Conservation (phyloP, 768 basidiomycete species). For the Mycena floridula region DNA sequence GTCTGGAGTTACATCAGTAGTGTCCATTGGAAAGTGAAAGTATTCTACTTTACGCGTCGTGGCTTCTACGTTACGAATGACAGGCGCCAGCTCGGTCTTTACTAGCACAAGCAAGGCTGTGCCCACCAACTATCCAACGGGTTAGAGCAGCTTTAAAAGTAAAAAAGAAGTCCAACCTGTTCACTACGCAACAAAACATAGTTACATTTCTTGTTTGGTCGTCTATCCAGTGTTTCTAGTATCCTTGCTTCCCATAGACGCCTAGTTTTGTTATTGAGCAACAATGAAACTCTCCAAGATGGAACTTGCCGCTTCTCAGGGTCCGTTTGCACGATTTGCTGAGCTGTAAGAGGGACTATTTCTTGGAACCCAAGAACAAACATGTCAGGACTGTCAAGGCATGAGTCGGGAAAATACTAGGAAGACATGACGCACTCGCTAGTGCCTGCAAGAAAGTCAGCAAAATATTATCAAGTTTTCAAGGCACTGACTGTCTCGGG, state of each 20-base stretch:
- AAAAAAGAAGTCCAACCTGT: conserved; percentile 47
- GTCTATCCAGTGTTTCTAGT: conserved; percentile 67
- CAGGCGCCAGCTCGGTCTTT: conserved; percentile 65
- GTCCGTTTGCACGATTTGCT: conserved; percentile 94
- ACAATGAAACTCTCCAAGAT: background rate
- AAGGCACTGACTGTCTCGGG: conserved; percentile 68
- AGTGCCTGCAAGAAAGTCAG: conserved; percentile 15
- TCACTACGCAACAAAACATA: conserved; percentile 90
- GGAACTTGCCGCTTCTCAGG: conserved; percentile 72
- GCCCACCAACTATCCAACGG: conserved; percentile 70
- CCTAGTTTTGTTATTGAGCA: conserved; percentile 42
- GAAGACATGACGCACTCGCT: conserved; percentile 35
- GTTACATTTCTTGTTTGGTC: conserved; percentile 58
- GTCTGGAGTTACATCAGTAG: conserved; percentile 51
- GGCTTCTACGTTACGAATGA: conserved; percentile 90
- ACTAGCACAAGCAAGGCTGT: conserved; percentile 87
- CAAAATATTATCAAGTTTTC: conserved; percentile 6
- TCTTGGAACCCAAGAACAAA: conserved; percentile 93
- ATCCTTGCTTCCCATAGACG: conserved; percentile 84
- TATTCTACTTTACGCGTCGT: conserved; percentile 75
- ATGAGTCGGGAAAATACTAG: conserved; percentile 6
- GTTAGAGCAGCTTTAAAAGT: conserved; percentile 1
- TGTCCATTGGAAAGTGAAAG: conserved; percentile 3
- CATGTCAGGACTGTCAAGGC: conserved; percentile 66
- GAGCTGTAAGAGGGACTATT: conserved; percentile 95